Percentiles rank a stretch among this genome's conserved stretches.
Conservation (phyloP, 2,329 filamentous ascomycete species). For the Apiospora hydei region DNA sequence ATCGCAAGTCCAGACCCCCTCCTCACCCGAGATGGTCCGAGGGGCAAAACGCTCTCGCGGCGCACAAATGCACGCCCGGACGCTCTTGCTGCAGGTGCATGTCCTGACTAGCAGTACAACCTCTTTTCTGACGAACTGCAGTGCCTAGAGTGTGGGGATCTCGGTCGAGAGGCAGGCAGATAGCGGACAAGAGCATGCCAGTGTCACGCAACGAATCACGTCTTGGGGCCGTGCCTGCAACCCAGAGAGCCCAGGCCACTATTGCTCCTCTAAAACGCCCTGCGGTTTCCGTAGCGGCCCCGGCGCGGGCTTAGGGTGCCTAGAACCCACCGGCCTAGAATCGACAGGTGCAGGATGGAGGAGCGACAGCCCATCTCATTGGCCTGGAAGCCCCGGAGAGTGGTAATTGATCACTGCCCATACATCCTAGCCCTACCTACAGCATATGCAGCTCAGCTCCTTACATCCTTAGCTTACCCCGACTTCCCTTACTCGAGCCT, state of each 20-base stretch:
- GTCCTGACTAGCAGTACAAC: conserved; percentile 12
- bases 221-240: background rate
- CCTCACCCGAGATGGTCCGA: conserved; percentile 11
- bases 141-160: conserved; percentile 4
- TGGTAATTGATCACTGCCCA: background rate
- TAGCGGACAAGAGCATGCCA: conserved; percentile 6
- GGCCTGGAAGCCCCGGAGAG: conserved; percentile 6
- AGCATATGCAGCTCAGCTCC: background rate
- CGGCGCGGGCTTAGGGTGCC: background rate
- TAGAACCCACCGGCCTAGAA: conserved; percentile 11
- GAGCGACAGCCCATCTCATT: background rate
- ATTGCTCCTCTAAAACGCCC: conserved; percentile 12
- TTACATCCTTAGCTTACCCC: background rate
- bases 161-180: conserved; percentile 20
- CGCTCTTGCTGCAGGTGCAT: conserved; percentile 10
- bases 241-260: background rate
- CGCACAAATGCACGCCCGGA: background rate
- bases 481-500: background rate
- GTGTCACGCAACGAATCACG: conserved; percentile 6
- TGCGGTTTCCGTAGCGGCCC: conserved; percentile 20
- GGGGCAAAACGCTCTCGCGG: background rate
- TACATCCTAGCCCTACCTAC: conserved; percentile 2
- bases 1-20: background rate
- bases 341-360: conserved; percentile 10
- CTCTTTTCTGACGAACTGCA: conserved; percentile 3